These are phyloP conservation scores for Urochloa ruziziensis DNA, from an alignment of 176 grass and related monocot genomes.

Conservation along the genomic window DNA sequence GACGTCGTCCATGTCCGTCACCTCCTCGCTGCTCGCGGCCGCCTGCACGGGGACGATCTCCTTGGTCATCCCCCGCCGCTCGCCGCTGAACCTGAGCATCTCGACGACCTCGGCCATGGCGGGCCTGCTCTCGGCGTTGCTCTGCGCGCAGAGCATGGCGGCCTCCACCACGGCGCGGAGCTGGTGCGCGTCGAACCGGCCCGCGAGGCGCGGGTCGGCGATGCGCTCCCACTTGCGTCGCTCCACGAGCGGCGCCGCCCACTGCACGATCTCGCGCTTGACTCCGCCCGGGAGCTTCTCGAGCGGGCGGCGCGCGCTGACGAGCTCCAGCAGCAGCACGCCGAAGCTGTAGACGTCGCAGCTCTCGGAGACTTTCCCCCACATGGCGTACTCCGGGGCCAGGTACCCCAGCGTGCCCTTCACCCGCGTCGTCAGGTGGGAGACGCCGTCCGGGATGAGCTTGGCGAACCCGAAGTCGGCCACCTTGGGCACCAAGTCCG, in stretches of 20 bases:
- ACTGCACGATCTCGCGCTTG: conserved; percentile 69
- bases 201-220: conserved; percentile 47
- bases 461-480: conserved; percentile 78
- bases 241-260: conserved; percentile 51
- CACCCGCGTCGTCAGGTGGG: conserved; percentile 75
- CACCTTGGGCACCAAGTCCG: conserved; percentile 61
- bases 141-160: conserved; percentile 56
- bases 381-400: conserved; percentile 82
- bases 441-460: conserved; percentile 72
- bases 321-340: conserved; percentile 62
- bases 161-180: conserved; percentile 40
- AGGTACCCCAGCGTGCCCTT: conserved; percentile 82
- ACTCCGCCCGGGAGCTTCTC: conserved; percentile 60
- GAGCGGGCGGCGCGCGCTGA: conserved; percentile 52
- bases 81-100: conserved; percentile 46
- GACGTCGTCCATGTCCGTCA: conserved; percentile 28
- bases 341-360: conserved; percentile 86
- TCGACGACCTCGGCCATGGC: conserved; percentile 56
- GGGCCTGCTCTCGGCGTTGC: conserved; percentile 34
- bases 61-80: conserved; percentile 34
- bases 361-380: conserved; percentile 75
- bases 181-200: conserved; percentile 45
- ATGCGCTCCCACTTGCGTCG: conserved; percentile 55
- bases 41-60: conserved; percentile 50
- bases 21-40: conserved; percentile 18